phyloP scores from a whole-genome alignment of 768 basidiomycete species.

The Lentinus brumalis region DNA sequence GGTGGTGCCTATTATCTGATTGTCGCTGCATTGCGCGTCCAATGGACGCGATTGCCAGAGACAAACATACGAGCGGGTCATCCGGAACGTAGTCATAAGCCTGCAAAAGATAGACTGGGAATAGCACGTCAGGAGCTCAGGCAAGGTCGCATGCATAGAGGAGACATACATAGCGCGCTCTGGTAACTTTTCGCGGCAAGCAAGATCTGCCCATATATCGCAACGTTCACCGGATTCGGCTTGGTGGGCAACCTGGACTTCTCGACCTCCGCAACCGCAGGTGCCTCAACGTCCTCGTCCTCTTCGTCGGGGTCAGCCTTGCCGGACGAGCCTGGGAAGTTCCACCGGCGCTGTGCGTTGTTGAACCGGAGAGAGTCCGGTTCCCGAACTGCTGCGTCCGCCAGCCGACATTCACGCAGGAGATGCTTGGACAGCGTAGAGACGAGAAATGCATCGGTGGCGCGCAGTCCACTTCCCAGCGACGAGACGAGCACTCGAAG shows the following conservation, averaged over 20 bases:
- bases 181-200: conserved; percentile 87
- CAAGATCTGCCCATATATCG: conserved; percentile 82
- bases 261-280: conserved; percentile 25
- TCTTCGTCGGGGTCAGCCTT: conserved; percentile 45
- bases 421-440: conserved; percentile 83
- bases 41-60: conserved; percentile 80
- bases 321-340: conserved; percentile 37
- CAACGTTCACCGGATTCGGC: conserved; percentile 67
- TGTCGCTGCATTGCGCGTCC: conserved; percentile 93
- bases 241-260: conserved; percentile 57
- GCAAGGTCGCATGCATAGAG: not conserved
- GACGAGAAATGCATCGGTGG: conserved; percentile 74
- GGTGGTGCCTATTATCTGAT: conserved; percentile 90
- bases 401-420: conserved; percentile 74
- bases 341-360: conserved; percentile 56
- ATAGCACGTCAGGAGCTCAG: not conserved
- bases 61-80: conserved; percentile 85
- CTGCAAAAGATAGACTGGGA: conserved; percentile 86
- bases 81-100: conserved; percentile 84
- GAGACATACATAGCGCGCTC: conserved; percentile 79
- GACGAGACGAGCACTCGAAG: conserved; percentile 74
- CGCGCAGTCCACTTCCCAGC: conserved; percentile 67
- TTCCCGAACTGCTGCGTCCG: conserved; percentile 64
- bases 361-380: conserved; percentile 68
- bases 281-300: conserved; percentile 36